Evolutionary conservation across 805 yeast genomes (phyloP), one percentile per base, ranked within the genome.

Genomic region (Teunomyces cretensis): DNA sequence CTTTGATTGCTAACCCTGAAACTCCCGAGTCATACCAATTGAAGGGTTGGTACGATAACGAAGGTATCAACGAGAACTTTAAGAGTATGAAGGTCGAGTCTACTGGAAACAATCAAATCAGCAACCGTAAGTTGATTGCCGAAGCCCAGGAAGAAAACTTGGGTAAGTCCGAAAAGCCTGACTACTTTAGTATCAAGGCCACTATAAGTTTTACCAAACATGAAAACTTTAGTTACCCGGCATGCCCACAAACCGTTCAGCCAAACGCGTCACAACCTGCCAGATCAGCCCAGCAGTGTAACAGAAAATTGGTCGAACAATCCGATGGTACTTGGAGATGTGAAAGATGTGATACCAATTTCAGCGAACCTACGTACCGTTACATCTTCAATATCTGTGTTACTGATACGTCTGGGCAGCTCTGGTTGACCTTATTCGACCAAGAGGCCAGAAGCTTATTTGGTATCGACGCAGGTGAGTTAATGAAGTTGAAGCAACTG

Each of bases 11-110:
- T 9, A 88, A 88, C 57, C 99, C 99, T 2, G 97, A 91, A 60
- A 78, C 87, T 16, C 84, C 88, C 14, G 97, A 89, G 62, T 92
- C 97, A 3, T 89, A 82, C 63, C 76, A 80, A 44, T 76, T 94
- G 54, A 88, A 89, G 65, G 98, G 98, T 6, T 94, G 99, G 99
- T 94, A 82, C 59, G 96, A 89, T 58, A 78, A 85, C 33, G 81
- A 79, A 54, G 97, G 97, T 32, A 75, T 76, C 16, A 67, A 72
- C 43, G 81, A 81, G 45, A 67, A 64, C 32, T 90, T 87, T 70
- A 78, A 79, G 54, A 70, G 83, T 9, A 65, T 88, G 60, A 83
- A 80, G 57, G 63, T 70, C 5, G 90, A 84, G 52, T 50, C 68
- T n/a, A 48, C 70, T 1, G 57, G 61, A 15, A 48, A 65, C 15